Evolutionary conservation across 202 grass and related monocot species (phyloP).

Genomic region (Panicum hallii): DNA sequence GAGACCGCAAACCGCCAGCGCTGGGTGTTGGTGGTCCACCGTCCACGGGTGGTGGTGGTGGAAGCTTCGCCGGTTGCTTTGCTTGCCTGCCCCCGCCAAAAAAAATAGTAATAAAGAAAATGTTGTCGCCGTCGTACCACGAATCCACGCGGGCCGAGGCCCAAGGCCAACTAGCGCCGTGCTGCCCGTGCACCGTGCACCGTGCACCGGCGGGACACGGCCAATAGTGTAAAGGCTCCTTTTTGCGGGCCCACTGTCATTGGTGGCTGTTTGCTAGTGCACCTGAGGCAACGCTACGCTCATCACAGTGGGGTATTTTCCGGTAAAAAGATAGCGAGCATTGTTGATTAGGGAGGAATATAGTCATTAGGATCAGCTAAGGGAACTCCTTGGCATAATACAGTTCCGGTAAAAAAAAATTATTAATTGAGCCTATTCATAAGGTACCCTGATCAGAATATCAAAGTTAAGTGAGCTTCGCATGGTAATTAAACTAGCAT

Average conservation of each 20-base stretch:
- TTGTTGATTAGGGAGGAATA: too few relatives aligned
- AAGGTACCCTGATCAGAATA: too few relatives aligned
- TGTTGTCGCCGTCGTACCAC: slow-evolving; percentile 35
- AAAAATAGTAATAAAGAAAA: neutral
- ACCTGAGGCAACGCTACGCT: neutral
- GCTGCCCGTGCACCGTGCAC: neutral
- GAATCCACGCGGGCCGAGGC: slow-evolving; percentile 1
- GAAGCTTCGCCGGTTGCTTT: slow-evolving; percentile 19
- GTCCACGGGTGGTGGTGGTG: slow-evolving; percentile 1
- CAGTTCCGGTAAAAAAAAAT: too few relatives aligned
- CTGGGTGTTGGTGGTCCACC: slow-evolving; percentile 16
- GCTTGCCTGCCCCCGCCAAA: neutral
- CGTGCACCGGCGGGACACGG: neutral
- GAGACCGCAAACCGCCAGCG: slow-evolving; percentile 3
- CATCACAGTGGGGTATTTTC: too few relatives aligned
- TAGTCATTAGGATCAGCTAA: too few relatives aligned
- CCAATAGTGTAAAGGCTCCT: neutral
- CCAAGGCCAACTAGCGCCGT: slow-evolving; percentile 3
- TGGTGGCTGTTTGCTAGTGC: slow-evolving; percentile 5
- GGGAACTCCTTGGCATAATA: too few relatives aligned
- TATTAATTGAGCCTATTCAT: too few relatives aligned
- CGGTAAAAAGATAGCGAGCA: too few relatives aligned
- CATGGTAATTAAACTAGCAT: neutral
- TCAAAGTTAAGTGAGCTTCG: neutral
- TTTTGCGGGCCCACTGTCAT: slow-evolving; percentile 31